Base-by-base conservation (phyloP, 805 yeast species). In the Candida germanica region DNA sequence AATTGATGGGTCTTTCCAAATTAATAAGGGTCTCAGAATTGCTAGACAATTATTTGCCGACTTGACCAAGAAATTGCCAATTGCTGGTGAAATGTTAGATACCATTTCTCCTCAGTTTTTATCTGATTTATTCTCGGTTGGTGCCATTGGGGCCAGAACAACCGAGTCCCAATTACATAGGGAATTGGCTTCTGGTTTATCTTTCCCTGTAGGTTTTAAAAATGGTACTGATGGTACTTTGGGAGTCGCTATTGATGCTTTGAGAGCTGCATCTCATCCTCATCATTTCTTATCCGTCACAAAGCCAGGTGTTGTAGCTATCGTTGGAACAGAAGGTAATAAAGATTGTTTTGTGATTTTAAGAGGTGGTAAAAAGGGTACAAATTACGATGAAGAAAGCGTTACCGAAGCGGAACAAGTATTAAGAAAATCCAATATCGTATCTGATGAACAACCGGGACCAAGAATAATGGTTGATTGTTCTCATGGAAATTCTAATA, bases 121-220 rank as follows among this genome's bases (percentile, higher is more conserved):
- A 49, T 81, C 91, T 17, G 98, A 93, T 61, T 73, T 89, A 51
- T 74, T 91, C 48, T 83, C 95, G 22, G 80, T 91, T 49, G 98
- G 98, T 55, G 98, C 98, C 42, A 89, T 91, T 65, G 98, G 98
- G 58, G 98, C 98, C 39, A 83, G 98, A 72, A 91, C 98, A 40
- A 91, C 98, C 31, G 98, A 91, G 69, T 91, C 97, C 29, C 98
- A 91, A 66, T 77, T 91, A 43, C 98, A 91, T 71, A 83, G 98
- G 67, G 98, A 91, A 68, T 78, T 91, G 52, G 95, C 98, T 14
- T 89, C 97, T 6, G 98, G 98, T 36, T 73, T 93, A 43, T 86
- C 96, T n/a, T 91, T 91, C 91, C 98, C 98, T 40, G 80, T 91
- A 39, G 98, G 98, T 33, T 91, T 91, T 83, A 91, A 91, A 70